Percentiles rank a stretch among this genome's conserved stretches.
Evolutionary conservation across 192 early-diverging fungal genomes (phyloP).

Genomic region (Coemansia sp.): DNA sequence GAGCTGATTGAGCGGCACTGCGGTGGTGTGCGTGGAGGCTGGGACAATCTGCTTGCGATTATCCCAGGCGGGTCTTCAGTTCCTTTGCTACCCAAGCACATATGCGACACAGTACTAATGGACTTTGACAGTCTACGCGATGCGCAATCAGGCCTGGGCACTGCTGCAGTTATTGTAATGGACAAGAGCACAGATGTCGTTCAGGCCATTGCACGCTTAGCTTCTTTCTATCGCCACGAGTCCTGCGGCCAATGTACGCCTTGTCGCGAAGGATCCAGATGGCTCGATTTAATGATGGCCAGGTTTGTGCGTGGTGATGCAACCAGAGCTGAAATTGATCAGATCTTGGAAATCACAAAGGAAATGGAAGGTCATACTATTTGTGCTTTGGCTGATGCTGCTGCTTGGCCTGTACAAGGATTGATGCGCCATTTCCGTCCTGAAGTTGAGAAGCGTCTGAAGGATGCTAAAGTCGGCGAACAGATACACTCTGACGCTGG

Average conservation of each 20-base stretch:
- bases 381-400: constrained; percentile 97
- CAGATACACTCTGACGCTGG: constrained; percentile 29
- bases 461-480: constrained; percentile 26
- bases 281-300: constrained; percentile 95
- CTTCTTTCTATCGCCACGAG: constrained; percentile 97
- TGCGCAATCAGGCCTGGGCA: constrained; percentile 89
- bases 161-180: constrained; percentile 97
- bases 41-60: constrained; percentile 97
- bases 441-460: constrained; percentile 35
- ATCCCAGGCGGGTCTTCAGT: constrained; percentile 98
- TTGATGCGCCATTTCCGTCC: constrained; percentile 85
- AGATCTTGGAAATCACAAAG: constrained; percentile 91
- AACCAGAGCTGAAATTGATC: constrained; percentile 85
- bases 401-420: constrained; percentile 97
- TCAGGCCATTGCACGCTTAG: constrained; percentile 84
- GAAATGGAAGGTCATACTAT: constrained; percentile 99
- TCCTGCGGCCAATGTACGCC: constrained; percentile 99
- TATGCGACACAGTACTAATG: constrained; percentile 94
- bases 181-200: constrained; percentile 98
- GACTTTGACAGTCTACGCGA: constrained; percentile 98
- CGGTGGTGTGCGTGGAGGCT: constrained; percentile 95
- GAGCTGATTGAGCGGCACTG: constrained; percentile 93
- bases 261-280: constrained; percentile 93
- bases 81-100: constrained; percentile 77
- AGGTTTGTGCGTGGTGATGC: constrained; percentile 90